phyloP scores from a whole-genome alignment of 805 yeast species.

The Schwanniomyces pseudopolymorphus region DNA sequence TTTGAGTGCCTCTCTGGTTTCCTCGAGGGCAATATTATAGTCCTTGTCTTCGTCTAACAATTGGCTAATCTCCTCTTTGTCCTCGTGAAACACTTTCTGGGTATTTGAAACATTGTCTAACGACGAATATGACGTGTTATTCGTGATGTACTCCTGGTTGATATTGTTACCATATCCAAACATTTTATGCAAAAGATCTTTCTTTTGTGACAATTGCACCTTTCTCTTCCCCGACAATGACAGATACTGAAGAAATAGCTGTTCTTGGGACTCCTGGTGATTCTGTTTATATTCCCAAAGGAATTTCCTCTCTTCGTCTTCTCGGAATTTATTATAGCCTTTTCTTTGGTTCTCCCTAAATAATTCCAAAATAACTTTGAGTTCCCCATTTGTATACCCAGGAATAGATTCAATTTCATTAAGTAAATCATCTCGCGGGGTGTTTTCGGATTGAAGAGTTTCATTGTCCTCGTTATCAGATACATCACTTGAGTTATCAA shows the following conservation, averaged over 20 bases:
- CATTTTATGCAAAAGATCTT: conserved; percentile 34
- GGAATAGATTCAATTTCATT: conserved; percentile 31
- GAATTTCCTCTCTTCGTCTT: conserved; percentile 23
- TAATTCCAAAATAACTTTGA: conserved; percentile 21
- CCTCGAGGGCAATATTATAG: conserved; percentile 22
- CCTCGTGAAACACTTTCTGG: conserved; percentile 41
- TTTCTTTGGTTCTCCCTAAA: conserved; percentile 12
- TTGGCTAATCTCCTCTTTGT: conserved; percentile 36
- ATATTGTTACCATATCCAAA: conserved; percentile 40
- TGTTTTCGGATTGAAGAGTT: conserved; percentile 8
- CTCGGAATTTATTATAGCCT: conserved; percentile 4
- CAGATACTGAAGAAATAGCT: conserved; percentile 31
- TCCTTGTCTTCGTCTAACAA: conserved; percentile 34
- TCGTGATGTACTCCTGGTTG: conserved; percentile 40
- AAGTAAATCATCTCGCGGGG: neutral
- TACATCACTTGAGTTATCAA: conserved; percentile 27
- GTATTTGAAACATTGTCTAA: conserved; percentile 35
- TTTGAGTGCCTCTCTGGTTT: conserved; percentile 18
- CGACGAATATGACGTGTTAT: conserved; percentile 39
- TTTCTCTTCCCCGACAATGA: conserved; percentile 36
- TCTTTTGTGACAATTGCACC: conserved; percentile 39
- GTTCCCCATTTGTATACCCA: conserved; percentile 38
- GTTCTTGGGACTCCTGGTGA: conserved; percentile 33
- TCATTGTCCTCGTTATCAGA: conserved; percentile 18
- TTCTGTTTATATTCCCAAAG: conserved; percentile 29